Evolutionary conservation across 176 grass and related monocot species (phyloP).

Genomic region (Bromus sterilis): DNA sequence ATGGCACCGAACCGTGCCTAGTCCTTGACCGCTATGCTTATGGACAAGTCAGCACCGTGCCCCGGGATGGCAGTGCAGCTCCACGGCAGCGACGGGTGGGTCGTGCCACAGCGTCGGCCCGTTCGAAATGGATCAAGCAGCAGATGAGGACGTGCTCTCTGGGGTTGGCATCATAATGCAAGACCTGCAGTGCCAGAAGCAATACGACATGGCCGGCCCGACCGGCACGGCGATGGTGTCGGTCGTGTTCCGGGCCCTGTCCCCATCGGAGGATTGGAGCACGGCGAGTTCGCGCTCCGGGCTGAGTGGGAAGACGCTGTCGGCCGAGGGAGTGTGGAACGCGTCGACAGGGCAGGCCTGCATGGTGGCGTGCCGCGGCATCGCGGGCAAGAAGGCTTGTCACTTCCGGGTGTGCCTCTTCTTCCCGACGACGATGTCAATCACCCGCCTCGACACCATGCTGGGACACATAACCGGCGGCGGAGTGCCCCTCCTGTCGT

Average conservation of each 20-base stretch:
- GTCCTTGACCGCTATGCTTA: constrained; percentile 12
- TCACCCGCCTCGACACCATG: constrained; percentile 26
- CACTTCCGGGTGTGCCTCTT: constrained; percentile 41
- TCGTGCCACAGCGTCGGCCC: constrained; percentile 36
- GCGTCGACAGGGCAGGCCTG: constrained; percentile 33
- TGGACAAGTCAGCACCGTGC: background rate
- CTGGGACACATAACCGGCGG: constrained; percentile 29
- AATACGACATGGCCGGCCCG: background rate
- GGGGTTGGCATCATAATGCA: constrained; percentile 39
- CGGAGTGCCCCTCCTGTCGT: constrained; percentile 27
- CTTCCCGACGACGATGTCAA: constrained; percentile 37
- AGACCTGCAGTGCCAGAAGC: constrained; percentile 26
- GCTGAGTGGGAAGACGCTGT: constrained; percentile 33
- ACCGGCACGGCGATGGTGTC: constrained; percentile 25
- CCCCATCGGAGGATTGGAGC: constrained; percentile 23
- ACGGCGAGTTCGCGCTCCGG: background rate
- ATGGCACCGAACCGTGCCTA: constrained; percentile 17
- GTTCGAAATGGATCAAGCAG: constrained; percentile 17
- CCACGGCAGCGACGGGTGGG: constrained; percentile 2
- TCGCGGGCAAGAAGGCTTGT: background rate
- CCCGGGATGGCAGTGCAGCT: constrained; percentile 37
- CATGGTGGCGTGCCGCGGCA: constrained; percentile 41
- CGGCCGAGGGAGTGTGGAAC: constrained; percentile 44
- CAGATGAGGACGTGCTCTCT: background rate
- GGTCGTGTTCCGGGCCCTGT: constrained; percentile 28